Evolutionary conservation across 768 basidiomycete genomes (phyloP).

Genomic region (Hygrophorus russula): DNA sequence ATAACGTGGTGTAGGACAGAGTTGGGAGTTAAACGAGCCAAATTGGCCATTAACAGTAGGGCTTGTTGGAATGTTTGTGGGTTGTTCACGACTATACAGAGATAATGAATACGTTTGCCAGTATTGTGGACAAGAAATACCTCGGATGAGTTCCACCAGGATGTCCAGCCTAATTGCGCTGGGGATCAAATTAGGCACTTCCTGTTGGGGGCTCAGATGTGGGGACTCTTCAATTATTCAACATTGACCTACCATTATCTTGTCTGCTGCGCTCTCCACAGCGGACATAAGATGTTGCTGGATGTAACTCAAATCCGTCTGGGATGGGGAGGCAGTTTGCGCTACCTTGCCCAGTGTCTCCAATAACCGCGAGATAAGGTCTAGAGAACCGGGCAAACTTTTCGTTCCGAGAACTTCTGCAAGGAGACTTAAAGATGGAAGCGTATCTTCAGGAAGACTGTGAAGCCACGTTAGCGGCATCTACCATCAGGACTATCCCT

Average conservation of each 20-base stretch:
- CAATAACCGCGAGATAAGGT: constrained; percentile 61
- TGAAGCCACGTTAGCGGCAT: background rate
- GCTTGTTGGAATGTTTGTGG: constrained; percentile 95
- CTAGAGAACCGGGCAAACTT: constrained; percentile 54
- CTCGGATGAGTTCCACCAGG: constrained; percentile 77
- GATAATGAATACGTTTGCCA: constrained; percentile 2
- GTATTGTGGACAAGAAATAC: constrained; percentile 25
- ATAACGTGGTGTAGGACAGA: constrained; percentile 91
- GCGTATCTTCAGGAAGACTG: constrained; percentile 22
- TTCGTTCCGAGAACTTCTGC: constrained; percentile 63
- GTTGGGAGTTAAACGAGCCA: constrained; percentile 79
- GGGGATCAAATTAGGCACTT: constrained; percentile 37
- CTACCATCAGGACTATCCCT: background rate
- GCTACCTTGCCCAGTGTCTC: constrained; percentile 61
- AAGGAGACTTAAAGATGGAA: constrained; percentile 44
- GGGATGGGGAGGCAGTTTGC: constrained; percentile 38
- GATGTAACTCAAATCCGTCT: constrained; percentile 63
- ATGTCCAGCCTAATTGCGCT: constrained; percentile 69
- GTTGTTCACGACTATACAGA: constrained; percentile 61
- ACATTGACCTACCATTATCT: constrained; percentile 35
- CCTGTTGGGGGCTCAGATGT: constrained; percentile 24
- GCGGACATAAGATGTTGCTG: constrained; percentile 82
- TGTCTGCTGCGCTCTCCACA: constrained; percentile 51
- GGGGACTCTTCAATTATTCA: background rate
- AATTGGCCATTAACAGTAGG: constrained; percentile 71